Base-by-base conservation (phyloP, 805 yeast species). In the Yamadazyma akitaensis region DNA sequence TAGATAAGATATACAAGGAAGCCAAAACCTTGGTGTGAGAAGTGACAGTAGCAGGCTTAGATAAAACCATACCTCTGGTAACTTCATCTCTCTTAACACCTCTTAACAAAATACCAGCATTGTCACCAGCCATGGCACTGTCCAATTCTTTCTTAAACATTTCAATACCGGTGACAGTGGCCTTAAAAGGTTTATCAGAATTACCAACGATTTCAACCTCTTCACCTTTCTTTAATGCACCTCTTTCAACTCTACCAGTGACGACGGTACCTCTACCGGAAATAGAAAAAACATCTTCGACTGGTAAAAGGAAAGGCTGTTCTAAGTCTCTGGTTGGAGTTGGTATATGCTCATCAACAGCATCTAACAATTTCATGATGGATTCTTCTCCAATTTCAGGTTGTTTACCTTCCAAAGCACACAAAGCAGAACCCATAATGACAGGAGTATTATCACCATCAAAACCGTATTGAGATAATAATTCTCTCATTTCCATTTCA, bases 241-340 rank as follows among this genome's bases (percentile, higher is more conserved):
- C 99, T 78, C 99, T 90, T 80, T 92, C 98, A 59, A 90, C 99
- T 76, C 98, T 88, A 70, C 99, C 99, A 48, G 98, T 88, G 62
- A 88, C 97, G 58, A 94, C 99, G 51, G 99, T 94, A 77, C 99
- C 99, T 83, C 99, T 92, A 75, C 99, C 99, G 39, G 98, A 88
- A 59, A 94, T 94, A 50, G 98, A 89, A 81, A 92, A 94, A 53
- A 90, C 91, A 63, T 89, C 97, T 79, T 94, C 99, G 59, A 94
- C 84, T 54, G 98, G 97, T 87, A 94, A 84, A 73, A 94, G 75
- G 81, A 94, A 94, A 57, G 97, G 91, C 74, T 90, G 88, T 61
- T 90, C 97, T 60, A 92, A 80, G 68, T 94, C 97, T 79, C 99
- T 90, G 59, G 73, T 75, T 59, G 99, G 99, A 53, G 97, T 91